Conservation (phyloP, 371 early-diverging fungal species). For the Basidiobolus meristosporus region DNA sequence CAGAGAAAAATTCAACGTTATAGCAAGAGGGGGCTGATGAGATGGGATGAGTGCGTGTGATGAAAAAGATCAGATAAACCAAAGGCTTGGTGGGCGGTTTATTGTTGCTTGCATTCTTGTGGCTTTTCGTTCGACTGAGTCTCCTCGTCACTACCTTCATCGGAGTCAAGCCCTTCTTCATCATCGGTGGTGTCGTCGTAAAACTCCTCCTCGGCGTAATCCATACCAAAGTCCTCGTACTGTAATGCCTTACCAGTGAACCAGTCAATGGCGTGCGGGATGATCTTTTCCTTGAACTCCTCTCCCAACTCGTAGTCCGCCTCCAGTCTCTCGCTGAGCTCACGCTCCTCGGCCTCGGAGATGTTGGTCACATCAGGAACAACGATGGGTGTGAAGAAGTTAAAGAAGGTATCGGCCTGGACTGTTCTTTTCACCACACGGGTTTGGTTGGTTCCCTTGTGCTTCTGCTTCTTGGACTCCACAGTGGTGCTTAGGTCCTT, state of each 20-base stretch:
- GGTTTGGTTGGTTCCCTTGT: constrained; percentile 90
- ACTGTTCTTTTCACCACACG: constrained; percentile 90
- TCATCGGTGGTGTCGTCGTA: constrained; percentile 10
- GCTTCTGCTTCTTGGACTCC: constrained; percentile 93
- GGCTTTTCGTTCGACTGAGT: constrained; percentile 26
- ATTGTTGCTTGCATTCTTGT: constrained; percentile 37
- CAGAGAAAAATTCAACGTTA: no score
- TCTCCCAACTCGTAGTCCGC: constrained; percentile 90
- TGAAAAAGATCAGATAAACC: no score
- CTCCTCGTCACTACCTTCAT: constrained; percentile 31
- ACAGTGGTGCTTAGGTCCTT: constrained; percentile 78
- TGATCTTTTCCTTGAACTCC: constrained; percentile 84
- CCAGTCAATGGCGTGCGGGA: constrained; percentile 92
- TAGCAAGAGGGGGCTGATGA: no score
- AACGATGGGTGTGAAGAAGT: constrained; percentile 73
- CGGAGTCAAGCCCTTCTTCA: constrained; percentile 12
- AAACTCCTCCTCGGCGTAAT: constrained; percentile 7
- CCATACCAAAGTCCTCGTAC: constrained; percentile 47
- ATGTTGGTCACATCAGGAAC: constrained; percentile 56
- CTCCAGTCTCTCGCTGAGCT: constrained; percentile 61
- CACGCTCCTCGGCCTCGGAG: constrained; percentile 55
- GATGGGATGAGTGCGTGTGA: no score
- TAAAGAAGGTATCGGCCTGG: constrained; percentile 86
- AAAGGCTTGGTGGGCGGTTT: no score
- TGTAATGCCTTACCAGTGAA: constrained; percentile 92